Evolutionary conservation across 108 stramenopile species (phyloP), one percentile per base, ranked within the genome.

Genomic region (Cyclotella sp.): DNA sequence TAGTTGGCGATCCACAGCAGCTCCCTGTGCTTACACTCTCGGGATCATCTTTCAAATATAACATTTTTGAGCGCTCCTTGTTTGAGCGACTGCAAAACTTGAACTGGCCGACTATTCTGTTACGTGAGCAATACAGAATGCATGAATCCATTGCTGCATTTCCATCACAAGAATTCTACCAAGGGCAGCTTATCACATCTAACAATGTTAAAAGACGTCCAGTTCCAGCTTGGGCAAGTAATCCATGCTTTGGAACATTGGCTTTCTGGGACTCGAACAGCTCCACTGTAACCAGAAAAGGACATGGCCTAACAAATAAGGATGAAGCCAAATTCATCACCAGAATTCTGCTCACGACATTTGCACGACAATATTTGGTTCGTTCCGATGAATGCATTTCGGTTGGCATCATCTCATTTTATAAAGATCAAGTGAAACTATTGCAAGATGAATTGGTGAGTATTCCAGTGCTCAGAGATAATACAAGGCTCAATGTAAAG

Each of bases 101-200:
- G 21, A 85, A 91, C 9, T 87, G 87, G 81, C 84, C 85, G 14
- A 84, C 88, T 22, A 83, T 84, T 18, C 43, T 97, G 45, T 82
- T 97, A 22, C 87, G 94, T 70, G 88, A 90, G 24, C 96, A 97
- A 71, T 93, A 95, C 77, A 74, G 94, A 15, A 89, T 89, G 89
- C 89, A 89, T 57, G 85, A 87, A 46, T 61, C 62, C 13, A 92
- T 92, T 47, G 72, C 84, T 21, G 52, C 68, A 6, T 92, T 90
- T 53, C 91, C 91, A 9, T 89, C 88, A 0, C 27, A 70, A 10
- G 63, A 83, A 42, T 92, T 92, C 45, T 92, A 92, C 62, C 42
- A 75, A 12, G 70, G 72, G 2, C 75, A 84, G 22, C 83, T 86
- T 21, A 76, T 83, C 15, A 86, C 85, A 0, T 51, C 65, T 13